Conservation (phyloP, 192 early-diverging fungal species). For the Coemansia sp. region DNA sequence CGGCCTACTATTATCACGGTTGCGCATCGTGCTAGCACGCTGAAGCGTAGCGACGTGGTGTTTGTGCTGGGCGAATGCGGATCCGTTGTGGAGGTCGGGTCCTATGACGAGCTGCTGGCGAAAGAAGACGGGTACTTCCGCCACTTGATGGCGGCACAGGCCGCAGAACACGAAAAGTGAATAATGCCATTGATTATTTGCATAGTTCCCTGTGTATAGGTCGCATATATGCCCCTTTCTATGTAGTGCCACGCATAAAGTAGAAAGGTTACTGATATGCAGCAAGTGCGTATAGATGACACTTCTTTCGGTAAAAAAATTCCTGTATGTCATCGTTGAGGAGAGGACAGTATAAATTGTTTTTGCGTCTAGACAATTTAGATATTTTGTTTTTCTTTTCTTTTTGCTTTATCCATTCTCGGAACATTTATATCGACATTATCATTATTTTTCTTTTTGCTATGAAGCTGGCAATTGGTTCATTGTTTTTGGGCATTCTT, state of each 20-base stretch:
- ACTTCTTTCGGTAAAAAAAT: background rate
- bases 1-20: constrained; percentile 78
- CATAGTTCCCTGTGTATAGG: background rate
- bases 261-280: background rate
- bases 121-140: constrained; percentile 61
- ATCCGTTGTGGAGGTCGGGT: constrained; percentile 67
- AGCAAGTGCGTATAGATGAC: background rate
- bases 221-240: background rate
- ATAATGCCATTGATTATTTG: background rate
- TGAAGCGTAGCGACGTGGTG: constrained; percentile 75
- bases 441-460: background rate
- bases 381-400: too few species aligned
- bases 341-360: background rate
- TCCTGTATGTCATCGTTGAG: background rate
- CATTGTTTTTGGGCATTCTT: constrained; percentile 8
- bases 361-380: background rate
- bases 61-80: constrained; percentile 67
- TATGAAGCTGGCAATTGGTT: constrained; percentile 25
- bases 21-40: constrained; percentile 80
- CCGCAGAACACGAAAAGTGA: constrained; percentile 28
- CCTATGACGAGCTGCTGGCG: constrained; percentile 67
- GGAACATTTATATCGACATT: background rate
- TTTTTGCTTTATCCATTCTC: background rate
- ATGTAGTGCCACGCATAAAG: background rate
- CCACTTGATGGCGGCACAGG: constrained; percentile 54